These are phyloP conservation scores for Mortierella sp. DNA, from an alignment of 371 early-diverging fungal species.

Conservation along the genomic window DNA sequence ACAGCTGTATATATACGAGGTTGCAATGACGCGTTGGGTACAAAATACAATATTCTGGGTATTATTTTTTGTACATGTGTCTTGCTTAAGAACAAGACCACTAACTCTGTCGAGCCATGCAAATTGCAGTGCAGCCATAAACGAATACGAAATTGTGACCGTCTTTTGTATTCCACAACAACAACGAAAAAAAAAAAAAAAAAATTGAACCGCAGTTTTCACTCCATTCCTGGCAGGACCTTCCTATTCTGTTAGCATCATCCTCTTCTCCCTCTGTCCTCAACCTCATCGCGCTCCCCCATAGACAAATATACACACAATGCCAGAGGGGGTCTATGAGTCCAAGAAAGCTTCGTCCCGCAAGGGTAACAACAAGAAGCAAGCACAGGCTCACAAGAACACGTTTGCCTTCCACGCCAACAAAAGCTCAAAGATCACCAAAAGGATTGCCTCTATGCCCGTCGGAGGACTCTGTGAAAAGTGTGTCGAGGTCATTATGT, in stretches of 20 bases:
- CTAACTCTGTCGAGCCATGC: too few relatives aligned
- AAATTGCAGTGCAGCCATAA: too few relatives aligned
- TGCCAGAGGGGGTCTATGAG: conserved; percentile 29
- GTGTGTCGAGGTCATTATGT: conserved; percentile 90
- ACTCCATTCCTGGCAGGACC: too few relatives aligned
- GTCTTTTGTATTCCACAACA: too few relatives aligned
- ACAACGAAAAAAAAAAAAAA: too few relatives aligned
- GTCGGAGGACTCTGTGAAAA: conserved; percentile 89
- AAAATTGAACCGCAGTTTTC: conserved; percentile 4
- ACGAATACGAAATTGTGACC: too few relatives aligned
- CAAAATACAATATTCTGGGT: too few relatives aligned
- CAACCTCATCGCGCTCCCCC: background rate
- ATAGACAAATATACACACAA: background rate
- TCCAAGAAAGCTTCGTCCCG: conserved; percentile 62
- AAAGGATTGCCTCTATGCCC: conserved; percentile 83
- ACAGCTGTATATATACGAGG: too few relatives aligned
- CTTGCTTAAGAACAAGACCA: too few relatives aligned
- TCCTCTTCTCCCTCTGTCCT: background rate
- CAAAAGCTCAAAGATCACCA: conserved; percentile 84
- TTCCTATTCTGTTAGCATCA: too few relatives aligned
- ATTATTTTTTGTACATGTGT: too few relatives aligned
- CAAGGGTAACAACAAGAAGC: conserved; percentile 76
- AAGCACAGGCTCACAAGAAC: conserved; percentile 91
- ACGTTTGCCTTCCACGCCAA: conserved; percentile 87
- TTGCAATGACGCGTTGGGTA: too few relatives aligned